Base-by-base conservation (phyloP, 805 yeast genomes). In the Sporopachydermia lactativora region DNA sequence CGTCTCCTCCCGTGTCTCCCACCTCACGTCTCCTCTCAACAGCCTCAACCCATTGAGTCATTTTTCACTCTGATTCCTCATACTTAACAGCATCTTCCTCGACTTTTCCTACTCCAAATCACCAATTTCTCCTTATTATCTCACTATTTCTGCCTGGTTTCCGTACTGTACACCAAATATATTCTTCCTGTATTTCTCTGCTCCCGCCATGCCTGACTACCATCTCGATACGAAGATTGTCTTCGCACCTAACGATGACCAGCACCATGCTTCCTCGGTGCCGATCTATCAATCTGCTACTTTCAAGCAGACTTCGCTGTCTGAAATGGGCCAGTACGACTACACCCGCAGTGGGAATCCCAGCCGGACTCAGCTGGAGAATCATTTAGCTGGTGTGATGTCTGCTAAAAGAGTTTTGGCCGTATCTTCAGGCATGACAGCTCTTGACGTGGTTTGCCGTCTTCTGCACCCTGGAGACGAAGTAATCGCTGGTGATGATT, bases 241-340 rank as follows among this genome's bases (percentile, higher is more conserved):
- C 18, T 68, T 65, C 45, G 60, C 74, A 37, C 71, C 69, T 47
- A 68, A 76, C 49, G 51, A 63, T 3, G 96, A 88, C 60, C 79
- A 75, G 51, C 72, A 77, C 65, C 74, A 78, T 46, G 75, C 96
- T 1, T 79, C 92, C 3, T 78, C 80, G 18, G 84, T 94, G 6
- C 96, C 97, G 3, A 66, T 88, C 35, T 88, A 88, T 61, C 94
- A 84, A 58, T 75, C 92, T 1, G 95, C 97, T n/a, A 88, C 97
- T 4, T 88, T 88, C 66, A 86, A 85, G 60, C 92, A 83, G 58
- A 69, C 68, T 37, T 72, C 82, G 1, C 62, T 83, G 45, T 65
- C 73, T 34, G 76, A 80, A 50, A 73, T 81, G 78, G 72, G 69
- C 45, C 80, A 77, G 50, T 84, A 77, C 54, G 89, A 80, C 55